Evolutionary conservation across 768 basidiomycete genomes (phyloP).

Genomic region (Termitomyces sp.): DNA sequence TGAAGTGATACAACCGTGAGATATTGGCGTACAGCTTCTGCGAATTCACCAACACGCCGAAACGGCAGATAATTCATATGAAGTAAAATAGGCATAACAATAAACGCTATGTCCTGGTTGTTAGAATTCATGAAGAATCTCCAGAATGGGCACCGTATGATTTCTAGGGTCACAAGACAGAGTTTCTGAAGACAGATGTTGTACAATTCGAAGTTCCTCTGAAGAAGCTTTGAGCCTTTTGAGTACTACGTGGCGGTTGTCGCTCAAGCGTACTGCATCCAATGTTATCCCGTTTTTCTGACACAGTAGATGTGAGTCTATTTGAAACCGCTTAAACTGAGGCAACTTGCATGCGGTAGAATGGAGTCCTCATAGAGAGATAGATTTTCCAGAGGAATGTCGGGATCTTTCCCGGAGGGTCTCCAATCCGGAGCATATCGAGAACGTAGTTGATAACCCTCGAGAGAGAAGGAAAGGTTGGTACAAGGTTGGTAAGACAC

Average conservation of each 20-base stretch:
- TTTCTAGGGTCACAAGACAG: conserved; percentile 7
- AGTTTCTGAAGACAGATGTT: not conserved
- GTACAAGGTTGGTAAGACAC: too few relatives aligned
- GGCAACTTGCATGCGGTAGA: not conserved
- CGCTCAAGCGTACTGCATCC: not conserved
- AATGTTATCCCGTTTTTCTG: not conserved
- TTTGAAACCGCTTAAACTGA: too few relatives aligned
- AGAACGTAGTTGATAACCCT: conserved; percentile 1
- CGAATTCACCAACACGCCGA: conserved; percentile 10
- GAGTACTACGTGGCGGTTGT: conserved; percentile 3
- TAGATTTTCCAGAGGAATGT: not conserved
- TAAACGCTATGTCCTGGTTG: not conserved
- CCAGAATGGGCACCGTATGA: conserved; percentile 6
- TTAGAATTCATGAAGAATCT: conserved; percentile 1
- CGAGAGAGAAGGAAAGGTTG: not conserved
- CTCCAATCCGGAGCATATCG: too few relatives aligned
- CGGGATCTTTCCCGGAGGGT: not conserved
- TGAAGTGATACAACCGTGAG: too few relatives aligned
- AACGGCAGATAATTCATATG: conserved; percentile 6
- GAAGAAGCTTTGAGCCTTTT: conserved; percentile 1
- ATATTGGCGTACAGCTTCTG: conserved; percentile 3
- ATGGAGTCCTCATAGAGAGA: not conserved
- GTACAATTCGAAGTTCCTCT: conserved; percentile 2
- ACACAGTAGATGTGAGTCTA: not conserved
- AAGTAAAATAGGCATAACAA: too few relatives aligned